Percentiles rank a stretch among this genome's conserved stretches.
Evolutionary conservation across 2,329 filamentous ascomycete species (phyloP).

Genomic region (Lasiodiplodia gonubiensis): DNA sequence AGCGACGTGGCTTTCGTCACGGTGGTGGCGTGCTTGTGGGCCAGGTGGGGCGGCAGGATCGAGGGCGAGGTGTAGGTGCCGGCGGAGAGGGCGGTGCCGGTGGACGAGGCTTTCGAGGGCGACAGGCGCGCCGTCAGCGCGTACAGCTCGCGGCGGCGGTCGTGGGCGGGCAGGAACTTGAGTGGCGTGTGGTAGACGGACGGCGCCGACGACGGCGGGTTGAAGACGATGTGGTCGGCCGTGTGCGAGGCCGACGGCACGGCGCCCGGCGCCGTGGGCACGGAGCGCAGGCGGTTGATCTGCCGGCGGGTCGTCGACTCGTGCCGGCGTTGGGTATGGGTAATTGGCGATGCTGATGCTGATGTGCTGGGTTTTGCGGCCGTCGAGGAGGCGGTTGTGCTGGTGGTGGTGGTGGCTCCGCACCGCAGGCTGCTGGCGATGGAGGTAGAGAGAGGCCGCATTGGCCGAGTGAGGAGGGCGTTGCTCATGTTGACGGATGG

Average conservation of each 20-base stretch:
- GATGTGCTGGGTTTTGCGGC: slow-evolving; percentile 15
- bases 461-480: slow-evolving; percentile 21
- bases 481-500: slow-evolving; percentile 26
- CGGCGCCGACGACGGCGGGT: slow-evolving; percentile 68
- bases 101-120: slow-evolving; percentile 35
- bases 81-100: slow-evolving; percentile 37
- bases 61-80: slow-evolving; percentile 33
- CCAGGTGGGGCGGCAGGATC: slow-evolving; percentile 16
- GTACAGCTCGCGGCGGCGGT: slow-evolving; percentile 59
- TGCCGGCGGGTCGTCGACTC: slow-evolving; percentile 24
- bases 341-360: neutral
- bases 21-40: slow-evolving; percentile 31
- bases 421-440: slow-evolving; percentile 12
- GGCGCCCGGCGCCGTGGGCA: slow-evolving; percentile 13
- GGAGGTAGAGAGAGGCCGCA: slow-evolving; percentile 26
- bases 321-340: slow-evolving; percentile 19
- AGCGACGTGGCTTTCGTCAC: slow-evolving; percentile 41
- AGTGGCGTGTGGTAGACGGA: slow-evolving; percentile 68
- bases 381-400: neutral
- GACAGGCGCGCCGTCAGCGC: slow-evolving; percentile 36
- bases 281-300: slow-evolving; percentile 10
- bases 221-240: slow-evolving; percentile 66
- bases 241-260: slow-evolving; percentile 4
- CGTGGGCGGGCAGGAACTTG: slow-evolving; percentile 67
- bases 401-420: slow-evolving; percentile 8